Base-by-base conservation (phyloP, 805 yeast species). In the Hanseniaspora clermontiae region DNA sequence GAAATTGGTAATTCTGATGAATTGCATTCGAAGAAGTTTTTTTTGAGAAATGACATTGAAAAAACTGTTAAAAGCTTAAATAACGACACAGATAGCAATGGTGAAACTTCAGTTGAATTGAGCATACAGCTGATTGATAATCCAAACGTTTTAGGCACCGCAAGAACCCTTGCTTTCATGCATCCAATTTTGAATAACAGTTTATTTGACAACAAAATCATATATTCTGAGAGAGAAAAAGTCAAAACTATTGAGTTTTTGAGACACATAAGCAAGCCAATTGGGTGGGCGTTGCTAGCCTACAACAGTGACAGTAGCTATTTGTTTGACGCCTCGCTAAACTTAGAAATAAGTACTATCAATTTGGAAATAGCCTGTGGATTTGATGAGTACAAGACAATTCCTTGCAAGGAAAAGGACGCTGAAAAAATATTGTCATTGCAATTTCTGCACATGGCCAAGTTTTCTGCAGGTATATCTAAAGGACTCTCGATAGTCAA, bases 401-500 rank as follows among this genome's bases (percentile, higher is more conserved):
- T 53, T 5, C 45, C 45, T 42, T 42, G 20, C 38, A 46, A 32
- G 19, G 19, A 20, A 39, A 20, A 42, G 10, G 45, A 42, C 24
- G 45, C 31, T 42, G 45, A 42, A 53, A 53, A 53, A 15, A 29
- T 31, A 8, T 9, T 53, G 12, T 42, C 51, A 20, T 31, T 53
- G n/a, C 57, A 53, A 24, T 46, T 53, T 15, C n/a, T 46, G 14
- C 42, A 53, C 27, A 53, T 45, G 40, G 39, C 57, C 10, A 31
- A 38, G 5, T 53, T 53, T 19, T 29, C 42, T 8, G 15, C 47
- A 2, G 57, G 57, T 8, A 37, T 53, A 11, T 11, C 49, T 6
- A 38, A 37, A 24, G 57, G 45, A 2, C 19, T 53, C 5, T 27
- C 20, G 12, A 32, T 46, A 27, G 40, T 29, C 1, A 31, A 24